Evolutionary conservation across 1,284 basidiomycete species (phyloP), one percentile per base, ranked within the genome.

Genomic region (Cutaneotrichosporon arboriforme): DNA sequence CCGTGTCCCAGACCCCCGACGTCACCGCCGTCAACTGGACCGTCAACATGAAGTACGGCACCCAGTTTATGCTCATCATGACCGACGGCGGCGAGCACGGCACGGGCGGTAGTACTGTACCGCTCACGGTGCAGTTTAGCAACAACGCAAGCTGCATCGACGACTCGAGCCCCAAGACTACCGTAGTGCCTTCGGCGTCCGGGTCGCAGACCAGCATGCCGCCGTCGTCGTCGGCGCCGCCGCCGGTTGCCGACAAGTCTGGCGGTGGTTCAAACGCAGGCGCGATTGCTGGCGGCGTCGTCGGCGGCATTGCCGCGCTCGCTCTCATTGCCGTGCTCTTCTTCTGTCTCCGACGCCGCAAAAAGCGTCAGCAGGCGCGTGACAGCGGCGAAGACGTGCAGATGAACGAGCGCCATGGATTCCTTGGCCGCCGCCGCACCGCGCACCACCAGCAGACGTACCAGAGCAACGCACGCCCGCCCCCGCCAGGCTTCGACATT

Each of bases 31-130:
- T 38, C 14, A 57, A 66, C 51, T 73, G 68, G 68, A 57, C 55
- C 2, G 69, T 70, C 21, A 55, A 72, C 51, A 66, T 73, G 14
- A 52, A 54, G 10, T 31, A 50, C 2, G 64, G 65, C 3, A 73
- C 71, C 3, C 39, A 62, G 44, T 68, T 66, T 45, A 31, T 72
- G 10, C 57, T 73, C 1, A 52, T 67, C 48, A 73, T 73, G 71
- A 51, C 60, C n/a, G 66, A 72, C 49, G 49, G 52, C 5, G 68
- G 71, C 13, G 49, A 42, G 22, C 63, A 64, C 39, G 60, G 63
- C 35, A 69, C 70, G 1, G 71, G 71, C 5, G 71, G 70, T 14
- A 67, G 66, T 13, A 65, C 66, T 1, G 22, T 36, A 4, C 47
- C 70, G 12, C 54, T 65, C 31, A 63, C 59, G 4, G 68, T 69